These are phyloP conservation scores for Rhizophagus sp. DNA, from an alignment of 192 early-diverging fungal species.

Conservation along the genomic window DNA sequence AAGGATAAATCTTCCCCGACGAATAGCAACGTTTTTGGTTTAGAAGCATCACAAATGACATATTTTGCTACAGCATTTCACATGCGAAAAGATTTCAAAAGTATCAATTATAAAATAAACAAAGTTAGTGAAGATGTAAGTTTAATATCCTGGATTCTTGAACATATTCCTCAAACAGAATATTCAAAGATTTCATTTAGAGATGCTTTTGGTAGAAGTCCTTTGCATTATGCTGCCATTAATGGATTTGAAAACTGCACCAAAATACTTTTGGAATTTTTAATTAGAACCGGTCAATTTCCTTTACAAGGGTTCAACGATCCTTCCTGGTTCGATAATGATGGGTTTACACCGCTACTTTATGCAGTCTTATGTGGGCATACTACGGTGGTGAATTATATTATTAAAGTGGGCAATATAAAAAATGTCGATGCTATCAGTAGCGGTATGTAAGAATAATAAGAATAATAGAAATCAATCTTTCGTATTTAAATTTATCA, in stretches of 20 bases:
- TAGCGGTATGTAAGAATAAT: background rate
- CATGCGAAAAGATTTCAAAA: background rate
- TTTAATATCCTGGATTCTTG: slow-evolving; percentile 42
- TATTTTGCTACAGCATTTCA: background rate
- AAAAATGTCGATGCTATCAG: slow-evolving; percentile 48
- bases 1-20: background rate
- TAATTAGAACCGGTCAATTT: slow-evolving; percentile 45
- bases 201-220: slow-evolving; percentile 60
- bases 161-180: slow-evolving; percentile 33
- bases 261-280: slow-evolving; percentile 44
- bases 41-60: background rate
- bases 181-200: slow-evolving; percentile 35
- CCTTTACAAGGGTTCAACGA: slow-evolving; percentile 36
- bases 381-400: slow-evolving; percentile 42
- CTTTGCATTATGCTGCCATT: slow-evolving; percentile 65
- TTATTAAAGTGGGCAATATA: slow-evolving; percentile 57
- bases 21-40: background rate
- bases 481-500: background rate
- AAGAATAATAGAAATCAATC: background rate
- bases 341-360: slow-evolving; percentile 66
- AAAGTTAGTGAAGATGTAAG: slow-evolving; percentile 39
- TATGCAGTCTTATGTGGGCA: slow-evolving; percentile 60
- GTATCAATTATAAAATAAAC: background rate
- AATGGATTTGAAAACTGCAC: slow-evolving; percentile 50
- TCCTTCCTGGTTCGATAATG: slow-evolving; percentile 61